Conservation (phyloP, 1,284 basidiomycete genomes). For the Rhodotorula sp. region DNA sequence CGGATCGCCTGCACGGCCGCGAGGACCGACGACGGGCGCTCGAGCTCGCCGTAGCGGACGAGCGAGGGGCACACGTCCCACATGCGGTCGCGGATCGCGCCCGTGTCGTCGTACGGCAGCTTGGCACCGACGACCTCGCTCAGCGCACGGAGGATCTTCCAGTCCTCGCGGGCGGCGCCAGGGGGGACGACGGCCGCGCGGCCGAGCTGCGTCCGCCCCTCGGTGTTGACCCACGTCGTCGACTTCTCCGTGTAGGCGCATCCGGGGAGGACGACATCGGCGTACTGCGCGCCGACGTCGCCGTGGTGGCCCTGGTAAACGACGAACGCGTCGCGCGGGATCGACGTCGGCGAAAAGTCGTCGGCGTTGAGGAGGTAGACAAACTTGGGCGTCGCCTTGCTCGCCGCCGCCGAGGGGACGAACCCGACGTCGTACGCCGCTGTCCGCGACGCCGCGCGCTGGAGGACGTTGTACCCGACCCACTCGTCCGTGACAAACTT, state of each 20-base stretch:
- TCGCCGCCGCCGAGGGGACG: constrained; percentile 75
- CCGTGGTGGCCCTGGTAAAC: constrained; percentile 99
- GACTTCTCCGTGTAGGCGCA: constrained; percentile 96
- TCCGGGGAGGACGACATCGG: constrained; percentile 91
- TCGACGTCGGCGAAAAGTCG: constrained; percentile 85
- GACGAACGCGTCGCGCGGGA: constrained; percentile 92
- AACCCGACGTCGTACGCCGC: constrained; percentile 96
- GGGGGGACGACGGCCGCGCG: constrained; percentile 93
- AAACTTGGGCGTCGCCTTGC: constrained; percentile 84
- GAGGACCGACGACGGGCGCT: constrained; percentile 71
- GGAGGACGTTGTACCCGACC: constrained; percentile 93
- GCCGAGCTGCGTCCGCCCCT: constrained; percentile 89
- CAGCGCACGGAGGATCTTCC: constrained; percentile 96
- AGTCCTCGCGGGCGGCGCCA: constrained; percentile 92
- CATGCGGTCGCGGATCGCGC: constrained; percentile 87
- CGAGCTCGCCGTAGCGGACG: constrained; percentile 83
- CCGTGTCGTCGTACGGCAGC: constrained; percentile 86
- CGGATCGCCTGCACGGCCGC: constrained; percentile 68
- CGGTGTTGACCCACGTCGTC: constrained; percentile 94
- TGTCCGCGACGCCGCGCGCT: constrained; percentile 88
- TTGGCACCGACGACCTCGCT: constrained; percentile 77
- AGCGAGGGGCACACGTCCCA: constrained; percentile 95
- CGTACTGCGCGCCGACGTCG: constrained; percentile 92
- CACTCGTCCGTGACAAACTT: constrained; percentile 83
- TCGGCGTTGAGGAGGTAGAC: constrained; percentile 97